Percentiles rank a stretch among this genome's conserved stretches.
Evolutionary conservation across 2,329 filamentous ascomycete genomes (phyloP).

Genomic region (Emydomyces testavorans): DNA sequence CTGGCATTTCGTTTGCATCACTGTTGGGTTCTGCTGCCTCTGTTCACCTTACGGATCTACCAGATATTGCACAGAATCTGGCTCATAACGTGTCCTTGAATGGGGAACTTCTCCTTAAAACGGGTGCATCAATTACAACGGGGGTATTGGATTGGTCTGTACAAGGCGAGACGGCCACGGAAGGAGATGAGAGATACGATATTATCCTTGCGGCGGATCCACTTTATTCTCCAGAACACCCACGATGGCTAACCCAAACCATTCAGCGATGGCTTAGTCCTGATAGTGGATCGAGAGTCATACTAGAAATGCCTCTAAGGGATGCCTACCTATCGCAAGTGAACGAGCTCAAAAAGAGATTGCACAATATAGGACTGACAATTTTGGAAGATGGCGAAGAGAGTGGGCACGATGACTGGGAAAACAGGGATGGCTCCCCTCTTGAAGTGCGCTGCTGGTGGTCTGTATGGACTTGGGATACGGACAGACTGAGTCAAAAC

Average conservation of each 20-base stretch:
- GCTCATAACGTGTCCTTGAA: conserved; percentile 61
- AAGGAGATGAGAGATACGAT: conserved; percentile 36
- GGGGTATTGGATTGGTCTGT: conserved; percentile 62
- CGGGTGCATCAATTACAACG: conserved; percentile 48
- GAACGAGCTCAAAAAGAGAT: conserved; percentile 48
- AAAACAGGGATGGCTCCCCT: conserved; percentile 31
- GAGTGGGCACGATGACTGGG: conserved; percentile 40
- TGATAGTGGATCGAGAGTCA: conserved; percentile 48
- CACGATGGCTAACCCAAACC: conserved; percentile 57
- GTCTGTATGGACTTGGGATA: conserved; percentile 37
- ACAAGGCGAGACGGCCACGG: conserved; percentile 17
- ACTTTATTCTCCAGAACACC: conserved; percentile 76
- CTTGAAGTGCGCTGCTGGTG: conserved; percentile 39
- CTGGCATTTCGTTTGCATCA: conserved; percentile 72
- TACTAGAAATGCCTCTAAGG: conserved; percentile 71
- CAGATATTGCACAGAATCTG: conserved; percentile 72
- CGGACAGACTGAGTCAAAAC: background rate
- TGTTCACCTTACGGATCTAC: conserved; percentile 71
- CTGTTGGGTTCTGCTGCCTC: conserved; percentile 46
- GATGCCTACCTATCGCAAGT: conserved; percentile 55
- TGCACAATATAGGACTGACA: conserved; percentile 45
- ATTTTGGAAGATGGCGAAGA: conserved; percentile 43
- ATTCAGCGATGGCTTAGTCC: conserved; percentile 56
- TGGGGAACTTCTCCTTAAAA: conserved; percentile 40
- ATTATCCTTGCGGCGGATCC: conserved; percentile 77